phyloP scores from a whole-genome alignment of 345 rosid genomes.

The Brassica incana region DNA sequence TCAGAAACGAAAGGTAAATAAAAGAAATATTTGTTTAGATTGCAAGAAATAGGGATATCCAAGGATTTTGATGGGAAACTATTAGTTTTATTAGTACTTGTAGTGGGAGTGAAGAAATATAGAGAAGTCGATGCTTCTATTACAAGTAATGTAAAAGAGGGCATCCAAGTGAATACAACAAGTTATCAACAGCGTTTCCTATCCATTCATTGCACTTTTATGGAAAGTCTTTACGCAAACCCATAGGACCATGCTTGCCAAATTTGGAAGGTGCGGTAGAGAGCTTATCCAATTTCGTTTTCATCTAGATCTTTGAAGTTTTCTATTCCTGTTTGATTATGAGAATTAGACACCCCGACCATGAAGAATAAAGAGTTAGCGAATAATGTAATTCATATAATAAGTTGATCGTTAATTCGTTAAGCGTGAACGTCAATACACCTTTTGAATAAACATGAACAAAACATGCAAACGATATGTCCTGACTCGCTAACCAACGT shows the following conservation, averaged over 20 bases:
- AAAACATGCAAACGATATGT: slow-evolving; percentile 12
- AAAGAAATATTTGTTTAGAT: not conserved
- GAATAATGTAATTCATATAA: not conserved
- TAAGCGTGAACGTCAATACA: not conserved
- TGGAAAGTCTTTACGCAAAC: slow-evolving; percentile 32
- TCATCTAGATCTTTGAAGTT: not conserved
- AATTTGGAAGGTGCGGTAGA: not conserved
- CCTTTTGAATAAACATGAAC: slow-evolving; percentile 18
- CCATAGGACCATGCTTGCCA: not conserved
- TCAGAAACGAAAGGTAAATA: not conserved
- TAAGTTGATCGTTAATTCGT: not conserved
- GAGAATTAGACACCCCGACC: not conserved
- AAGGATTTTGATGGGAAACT: slow-evolving; percentile 22
- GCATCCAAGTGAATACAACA: not conserved
- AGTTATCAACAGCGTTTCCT: not conserved
- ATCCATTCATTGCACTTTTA: not conserved
- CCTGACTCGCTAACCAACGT: slow-evolving; percentile 14
- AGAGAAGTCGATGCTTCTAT: slow-evolving; percentile 23
- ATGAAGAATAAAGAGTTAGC: not conserved
- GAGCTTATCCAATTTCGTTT: not conserved
- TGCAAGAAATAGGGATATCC: not conserved
- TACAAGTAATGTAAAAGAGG: slow-evolving; percentile 22
- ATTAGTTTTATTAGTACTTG: slow-evolving; percentile 31
- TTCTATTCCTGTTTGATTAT: not conserved
- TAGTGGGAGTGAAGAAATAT: slow-evolving; percentile 34